Percentiles rank a stretch among this genome's conserved stretches.
These are phyloP conservation scores for Pontederia crassipes DNA, from an alignment of 176 grass and related monocot species.

Conservation along the genomic window DNA sequence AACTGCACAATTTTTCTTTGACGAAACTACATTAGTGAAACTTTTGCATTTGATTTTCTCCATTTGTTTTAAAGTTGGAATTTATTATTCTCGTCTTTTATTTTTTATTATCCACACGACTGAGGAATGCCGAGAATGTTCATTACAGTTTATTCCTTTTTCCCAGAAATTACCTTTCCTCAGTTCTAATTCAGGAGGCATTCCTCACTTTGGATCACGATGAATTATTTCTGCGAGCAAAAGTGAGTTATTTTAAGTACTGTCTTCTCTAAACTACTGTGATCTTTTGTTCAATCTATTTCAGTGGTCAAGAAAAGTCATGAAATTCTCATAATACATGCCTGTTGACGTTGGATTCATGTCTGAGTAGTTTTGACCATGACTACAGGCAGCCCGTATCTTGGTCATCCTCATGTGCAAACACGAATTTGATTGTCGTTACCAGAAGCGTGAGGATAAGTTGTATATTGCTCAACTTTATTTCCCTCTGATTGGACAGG, in stretches of 20 bases:
- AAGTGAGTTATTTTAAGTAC: slow-evolving; percentile 40
- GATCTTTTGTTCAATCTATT: slow-evolving; percentile 14
- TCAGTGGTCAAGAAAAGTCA: slow-evolving; percentile 3
- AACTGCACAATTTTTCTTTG: no score
- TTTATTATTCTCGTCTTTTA: no score
- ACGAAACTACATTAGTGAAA: no score
- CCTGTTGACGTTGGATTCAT: slow-evolving; percentile 5
- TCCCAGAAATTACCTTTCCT: slow-evolving; percentile 90
- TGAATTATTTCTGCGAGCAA: slow-evolving; percentile 83
- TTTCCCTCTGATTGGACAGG: slow-evolving; percentile 97
- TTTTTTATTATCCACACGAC: no score
- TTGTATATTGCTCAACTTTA: slow-evolving; percentile 95
- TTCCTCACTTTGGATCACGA: slow-evolving; percentile 99
- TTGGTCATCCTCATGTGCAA: slow-evolving; percentile 93
- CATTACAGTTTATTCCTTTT: background rate
- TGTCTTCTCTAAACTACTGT: background rate
- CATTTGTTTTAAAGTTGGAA: no score
- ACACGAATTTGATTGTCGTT: slow-evolving; percentile 95
- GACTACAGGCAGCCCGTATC: slow-evolving; percentile 83
- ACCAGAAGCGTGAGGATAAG: slow-evolving; percentile 94
- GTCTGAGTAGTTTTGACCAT: slow-evolving; percentile 12
- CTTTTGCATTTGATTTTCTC: no score
- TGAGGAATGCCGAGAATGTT: background rate
- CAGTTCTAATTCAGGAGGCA: slow-evolving; percentile 97
- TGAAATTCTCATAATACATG: background rate